phyloP scores from a whole-genome alignment of 306 rosid species.

The Chamaecrista fasciculata region DNA sequence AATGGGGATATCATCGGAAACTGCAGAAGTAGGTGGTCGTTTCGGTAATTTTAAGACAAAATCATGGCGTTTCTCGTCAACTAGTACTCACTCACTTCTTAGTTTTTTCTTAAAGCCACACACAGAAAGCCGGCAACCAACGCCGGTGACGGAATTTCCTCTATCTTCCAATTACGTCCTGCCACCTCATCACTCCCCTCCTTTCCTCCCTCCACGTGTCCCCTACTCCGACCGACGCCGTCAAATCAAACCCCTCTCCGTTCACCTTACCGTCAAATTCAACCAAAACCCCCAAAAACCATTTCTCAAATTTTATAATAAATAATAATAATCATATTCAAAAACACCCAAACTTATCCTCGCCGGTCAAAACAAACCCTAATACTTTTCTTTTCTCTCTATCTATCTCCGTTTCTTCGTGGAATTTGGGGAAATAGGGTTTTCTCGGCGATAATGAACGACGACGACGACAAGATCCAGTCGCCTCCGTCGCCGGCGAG shows the following conservation, averaged over 20 bases:
- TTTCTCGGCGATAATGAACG: conserved; percentile 50
- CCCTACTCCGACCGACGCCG: conserved; percentile 35
- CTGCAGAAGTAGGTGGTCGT: neutral
- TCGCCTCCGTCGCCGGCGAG: conserved; percentile 63
- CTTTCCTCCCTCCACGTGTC: conserved; percentile 39
- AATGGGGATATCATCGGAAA: neutral
- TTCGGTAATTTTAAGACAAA: conserved; percentile 34
- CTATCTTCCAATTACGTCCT: conserved; percentile 24
- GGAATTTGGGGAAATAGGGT: neutral
- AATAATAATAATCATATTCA: neutral
- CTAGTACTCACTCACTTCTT: too few relatives aligned
- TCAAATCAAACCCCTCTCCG: conserved; percentile 38
- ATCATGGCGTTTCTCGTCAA: conserved; percentile 49
- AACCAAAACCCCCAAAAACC: conserved; percentile 12
- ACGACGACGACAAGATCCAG: conserved; percentile 89
- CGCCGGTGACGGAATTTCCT: conserved; percentile 50
- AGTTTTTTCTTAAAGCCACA: too few relatives aligned
- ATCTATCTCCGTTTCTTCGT: conserved; percentile 6
- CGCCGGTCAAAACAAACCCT: conserved; percentile 60
- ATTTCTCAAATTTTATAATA: neutral
- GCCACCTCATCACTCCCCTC: conserved; percentile 27
- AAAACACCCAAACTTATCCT: conserved; percentile 40
- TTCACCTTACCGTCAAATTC: conserved; percentile 53
- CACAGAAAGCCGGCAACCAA: conserved; percentile 49
- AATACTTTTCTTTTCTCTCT: conserved; percentile 16